Conservation (phyloP, 495 filamentous ascomycete genomes). For the Astrothelium subdiscretum region DNA sequence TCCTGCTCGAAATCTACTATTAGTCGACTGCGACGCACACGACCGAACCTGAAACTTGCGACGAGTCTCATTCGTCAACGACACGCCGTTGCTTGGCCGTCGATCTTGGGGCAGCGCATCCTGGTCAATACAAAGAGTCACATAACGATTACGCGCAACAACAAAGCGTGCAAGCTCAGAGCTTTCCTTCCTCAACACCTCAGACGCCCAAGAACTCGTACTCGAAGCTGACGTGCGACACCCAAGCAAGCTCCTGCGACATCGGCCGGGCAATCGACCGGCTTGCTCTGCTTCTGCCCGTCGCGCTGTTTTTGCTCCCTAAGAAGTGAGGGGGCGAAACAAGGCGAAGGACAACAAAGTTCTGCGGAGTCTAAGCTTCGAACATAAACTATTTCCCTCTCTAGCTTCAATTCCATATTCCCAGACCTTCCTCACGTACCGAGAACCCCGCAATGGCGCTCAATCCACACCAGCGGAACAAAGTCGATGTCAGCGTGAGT, state of each 20-base stretch:
- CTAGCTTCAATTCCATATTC: background rate
- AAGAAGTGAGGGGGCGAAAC: background rate
- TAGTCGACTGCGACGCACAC: background rate
- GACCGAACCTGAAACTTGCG: background rate
- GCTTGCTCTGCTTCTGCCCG: background rate
- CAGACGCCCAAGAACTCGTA: too few species aligned
- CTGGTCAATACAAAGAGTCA: background rate
- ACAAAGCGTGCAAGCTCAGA: background rate
- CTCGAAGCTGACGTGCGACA: too few species aligned
- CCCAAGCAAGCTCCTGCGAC: too few species aligned
- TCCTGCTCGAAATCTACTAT: too few species aligned
- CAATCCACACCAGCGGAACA: constrained; percentile 96
- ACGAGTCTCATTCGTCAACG: background rate
- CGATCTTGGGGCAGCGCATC: background rate
- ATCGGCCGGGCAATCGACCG: too few species aligned
- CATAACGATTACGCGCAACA: background rate
- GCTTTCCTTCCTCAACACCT: background rate
- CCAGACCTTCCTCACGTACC: background rate
- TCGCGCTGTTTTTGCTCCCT: too few species aligned
- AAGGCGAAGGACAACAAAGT: constrained; percentile 3
- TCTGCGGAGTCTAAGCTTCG: constrained; percentile 27
- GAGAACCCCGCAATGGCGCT: constrained; percentile 26
- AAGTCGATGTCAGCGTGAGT: constrained; percentile 87
- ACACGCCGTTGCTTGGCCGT: background rate
- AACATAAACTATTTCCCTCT: background rate